A percentile compares a stretch with the other conserved stretches of the same genome.
phyloP scores from a whole-genome alignment of 306 rosid species.

The Vigna hirtella region DNA sequence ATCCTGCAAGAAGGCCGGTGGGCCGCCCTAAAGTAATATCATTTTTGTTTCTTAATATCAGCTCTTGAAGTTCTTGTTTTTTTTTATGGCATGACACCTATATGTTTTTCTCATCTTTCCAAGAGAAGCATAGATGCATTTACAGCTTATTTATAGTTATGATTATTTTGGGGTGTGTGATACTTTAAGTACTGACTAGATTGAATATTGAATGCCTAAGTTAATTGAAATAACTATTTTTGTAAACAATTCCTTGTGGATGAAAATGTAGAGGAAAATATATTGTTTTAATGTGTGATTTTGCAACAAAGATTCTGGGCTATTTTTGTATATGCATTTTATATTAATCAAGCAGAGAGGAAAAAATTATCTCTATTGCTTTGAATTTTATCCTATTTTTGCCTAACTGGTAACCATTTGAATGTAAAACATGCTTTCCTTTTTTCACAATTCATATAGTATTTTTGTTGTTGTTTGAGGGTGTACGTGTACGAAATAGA shows the following conservation, averaged over 20 bases:
- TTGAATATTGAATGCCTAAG: neutral
- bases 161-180: neutral
- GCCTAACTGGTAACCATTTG: neutral
- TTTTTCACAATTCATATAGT: neutral
- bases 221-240: constrained; percentile 1
- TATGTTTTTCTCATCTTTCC: neutral
- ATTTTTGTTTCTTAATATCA: neutral
- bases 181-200: neutral
- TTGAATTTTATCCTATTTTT: neutral
- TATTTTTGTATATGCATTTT: neutral
- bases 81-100: neutral
- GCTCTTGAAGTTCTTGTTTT: neutral
- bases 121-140: constrained; percentile 5
- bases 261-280: neutral
- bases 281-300: neutral
- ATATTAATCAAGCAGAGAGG: neutral
- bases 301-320: neutral
- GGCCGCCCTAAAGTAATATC: constrained; percentile 81
- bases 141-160: neutral
- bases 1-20: constrained; percentile 50
- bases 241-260: neutral
- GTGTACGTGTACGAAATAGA: neutral
- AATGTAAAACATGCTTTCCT: neutral
- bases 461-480: neutral
- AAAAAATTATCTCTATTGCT: neutral